Percentiles rank a stretch among this genome's conserved stretches.
These are phyloP conservation scores for Microbotryum lychnidis-dioicae DNA, from an alignment of 1,284 basidiomycete genomes.

Conservation along the genomic window DNA sequence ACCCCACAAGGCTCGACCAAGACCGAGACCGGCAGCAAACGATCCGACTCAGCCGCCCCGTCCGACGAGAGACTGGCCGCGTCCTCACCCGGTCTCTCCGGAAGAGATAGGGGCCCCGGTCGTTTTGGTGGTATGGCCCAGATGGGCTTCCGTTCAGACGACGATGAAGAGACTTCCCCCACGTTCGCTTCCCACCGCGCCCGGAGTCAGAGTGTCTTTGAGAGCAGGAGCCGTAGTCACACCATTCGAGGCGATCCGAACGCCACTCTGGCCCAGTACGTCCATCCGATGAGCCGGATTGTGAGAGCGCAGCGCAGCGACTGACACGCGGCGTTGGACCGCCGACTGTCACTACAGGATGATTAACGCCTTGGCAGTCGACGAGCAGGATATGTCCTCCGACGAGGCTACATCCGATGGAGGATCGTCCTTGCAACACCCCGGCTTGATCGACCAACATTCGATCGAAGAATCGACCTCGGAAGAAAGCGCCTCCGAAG, in stretches of 20 bases:
- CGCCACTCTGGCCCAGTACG: neutral
- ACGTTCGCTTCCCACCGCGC: neutral
- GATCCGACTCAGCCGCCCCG: too few relatives aligned
- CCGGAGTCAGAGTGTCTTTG: neutral
- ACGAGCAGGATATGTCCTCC: conserved; percentile 8
- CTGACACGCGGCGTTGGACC: neutral
- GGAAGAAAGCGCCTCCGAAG: neutral
- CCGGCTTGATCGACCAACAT: neutral
- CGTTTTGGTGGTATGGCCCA: conserved; percentile 24
- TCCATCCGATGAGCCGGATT: neutral
- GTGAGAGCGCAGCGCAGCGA: neutral
- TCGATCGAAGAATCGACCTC: neutral
- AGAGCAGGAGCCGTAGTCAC: neutral
- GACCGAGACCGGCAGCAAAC: too few relatives aligned
- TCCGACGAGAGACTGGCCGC: too few relatives aligned
- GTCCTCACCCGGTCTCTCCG: conserved; percentile 2
- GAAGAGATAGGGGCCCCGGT: conserved; percentile 12
- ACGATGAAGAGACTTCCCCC: neutral
- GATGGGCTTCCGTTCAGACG: conserved; percentile 4
- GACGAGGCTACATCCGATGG: neutral
- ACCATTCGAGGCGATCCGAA: neutral
- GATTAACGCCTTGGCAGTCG: conserved; percentile 25
- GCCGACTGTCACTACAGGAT: conserved; percentile 9
- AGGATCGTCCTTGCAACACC: neutral
- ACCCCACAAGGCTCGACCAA: too few relatives aligned